Evolutionary conservation across 1,139 yeast genomes (phyloP).

Genomic region (Pichia cactophila): DNA sequence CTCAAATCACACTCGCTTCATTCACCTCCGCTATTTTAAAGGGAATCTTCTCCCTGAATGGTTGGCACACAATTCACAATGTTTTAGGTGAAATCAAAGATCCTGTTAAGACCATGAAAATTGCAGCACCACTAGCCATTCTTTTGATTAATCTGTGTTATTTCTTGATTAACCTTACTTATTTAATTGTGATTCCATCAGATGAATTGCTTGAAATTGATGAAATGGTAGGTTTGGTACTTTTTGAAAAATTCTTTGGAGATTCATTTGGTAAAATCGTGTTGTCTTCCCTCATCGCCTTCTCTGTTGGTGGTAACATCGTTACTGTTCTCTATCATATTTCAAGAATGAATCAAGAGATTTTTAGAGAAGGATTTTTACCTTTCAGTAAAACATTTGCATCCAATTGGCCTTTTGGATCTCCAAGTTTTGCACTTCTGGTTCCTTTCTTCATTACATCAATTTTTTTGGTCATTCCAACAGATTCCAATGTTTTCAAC

Average conservation of each 20-base stretch:
- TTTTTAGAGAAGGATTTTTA: slow-evolving; percentile 51
- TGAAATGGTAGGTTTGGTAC: slow-evolving; percentile 47
- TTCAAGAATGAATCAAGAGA: slow-evolving; percentile 53
- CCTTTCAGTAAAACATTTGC: slow-evolving; percentile 48
- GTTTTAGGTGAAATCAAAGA: slow-evolving; percentile 52
- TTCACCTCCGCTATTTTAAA: slow-evolving; percentile 47
- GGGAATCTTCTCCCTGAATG: slow-evolving; percentile 48
- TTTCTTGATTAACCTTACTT: slow-evolving; percentile 44
- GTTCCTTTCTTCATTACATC: slow-evolving; percentile 29
- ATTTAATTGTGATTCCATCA: slow-evolving; percentile 47
- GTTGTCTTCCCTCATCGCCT: slow-evolving; percentile 45
- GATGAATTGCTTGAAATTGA: slow-evolving; percentile 42
- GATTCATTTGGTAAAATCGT: slow-evolving; percentile 40
- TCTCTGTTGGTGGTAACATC: slow-evolving; percentile 55
- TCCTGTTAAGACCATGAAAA: slow-evolving; percentile 44
- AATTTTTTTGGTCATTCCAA: slow-evolving; percentile 28
- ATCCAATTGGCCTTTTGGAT: slow-evolving; percentile 49
- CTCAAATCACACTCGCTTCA: slow-evolving; percentile 34
- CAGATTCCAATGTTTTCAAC: slow-evolving; percentile 36
- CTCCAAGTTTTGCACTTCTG: slow-evolving; percentile 41
- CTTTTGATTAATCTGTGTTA: slow-evolving; percentile 41
- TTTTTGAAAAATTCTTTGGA: slow-evolving; percentile 52
- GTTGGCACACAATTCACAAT: slow-evolving; percentile 56
- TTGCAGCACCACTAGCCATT: slow-evolving; percentile 51
- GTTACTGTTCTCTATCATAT: slow-evolving; percentile 53